Conservation (phyloP, 148 eudicot species). For the Hydrangea macrophylla region DNA sequence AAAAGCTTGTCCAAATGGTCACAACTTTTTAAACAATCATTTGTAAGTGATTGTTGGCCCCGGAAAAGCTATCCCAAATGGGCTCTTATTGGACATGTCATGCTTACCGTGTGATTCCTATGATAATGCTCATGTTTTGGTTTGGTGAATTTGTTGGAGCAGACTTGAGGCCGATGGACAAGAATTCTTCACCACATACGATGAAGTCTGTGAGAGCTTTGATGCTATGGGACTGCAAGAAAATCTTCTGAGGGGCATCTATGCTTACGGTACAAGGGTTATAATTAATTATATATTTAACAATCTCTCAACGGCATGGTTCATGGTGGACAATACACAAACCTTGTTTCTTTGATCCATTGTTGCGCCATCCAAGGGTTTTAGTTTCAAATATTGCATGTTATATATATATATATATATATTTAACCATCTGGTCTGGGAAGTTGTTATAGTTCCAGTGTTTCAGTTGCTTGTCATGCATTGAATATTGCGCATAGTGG, state of each 20-base stretch:
- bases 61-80: too few relatives aligned
- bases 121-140: conserved; percentile 2
- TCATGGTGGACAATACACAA: background rate
- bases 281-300: background rate
- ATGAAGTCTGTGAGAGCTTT: conserved; percentile 40
- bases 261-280: conserved; percentile 29
- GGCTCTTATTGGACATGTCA: too few relatives aligned
- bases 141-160: conserved; percentile 13
- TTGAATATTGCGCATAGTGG: background rate
- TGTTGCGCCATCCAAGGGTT: background rate
- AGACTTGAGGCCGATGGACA: conserved; percentile 32
- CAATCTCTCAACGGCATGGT: background rate
- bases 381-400: background rate
- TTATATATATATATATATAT: too few relatives aligned
- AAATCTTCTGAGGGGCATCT: conserved; percentile 40
- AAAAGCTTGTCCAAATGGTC: too few relatives aligned
- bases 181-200: conserved; percentile 30
- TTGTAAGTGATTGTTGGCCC: too few relatives aligned
- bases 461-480: background rate
- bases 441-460: background rate
- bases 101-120: background rate
- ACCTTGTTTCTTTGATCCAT: background rate
- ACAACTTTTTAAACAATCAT: too few relatives aligned
- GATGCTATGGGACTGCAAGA: conserved; percentile 44
- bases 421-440: background rate